Base-by-base conservation (phyloP, 768 basidiomycete species). In the Russula earlei region DNA sequence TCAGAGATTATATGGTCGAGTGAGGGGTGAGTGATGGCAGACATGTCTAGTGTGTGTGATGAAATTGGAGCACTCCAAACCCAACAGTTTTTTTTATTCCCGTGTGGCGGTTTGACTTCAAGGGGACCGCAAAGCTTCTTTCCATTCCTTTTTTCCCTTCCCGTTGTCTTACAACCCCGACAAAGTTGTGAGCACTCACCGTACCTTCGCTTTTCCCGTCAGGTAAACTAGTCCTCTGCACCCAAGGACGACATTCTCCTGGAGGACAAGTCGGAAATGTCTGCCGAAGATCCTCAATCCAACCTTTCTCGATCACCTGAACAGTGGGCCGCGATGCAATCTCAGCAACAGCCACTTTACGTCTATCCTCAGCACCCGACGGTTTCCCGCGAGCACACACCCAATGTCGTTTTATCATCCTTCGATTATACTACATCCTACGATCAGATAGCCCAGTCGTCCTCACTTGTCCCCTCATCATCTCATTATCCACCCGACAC, bases 341-440 rank as follows among this genome's bases (percentile, higher is more conserved):
- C 44, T 19, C 56, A 1, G 14, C 56, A 54, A 7, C 47, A 54
- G 12, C 27, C 57, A 7, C 20, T 14, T 3, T 58, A 58, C 24
- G 20, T 3, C 14, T 54, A 54, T 49, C 56, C 51, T 24, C 52
- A 44, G 2, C 20, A 11, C 5, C 42, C 40, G 14, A 15, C 45
- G 31, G 19, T 7, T 14, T 37, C 46, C 38, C 52, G 48, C 9
- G 41, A 44, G 14, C 46, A 25, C 17, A 11, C 52, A 19, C 25
- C 56, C 34, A 25, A 54, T 24, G 20, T 31, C 17, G 19, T 24
- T 14, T n/a, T 27, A 22, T 50, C 56, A 15, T 58, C 57, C 22
- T 58, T 43, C 52, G 29, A 37, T 20, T 53, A 48, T 49, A 38
- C 40, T 27, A 33, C 57, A 17, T 36, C 52, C 15, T 58, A 54